Conservation (phyloP, 2,329 filamentous ascomycete species). For the Magnaporthiopsis poae region DNA sequence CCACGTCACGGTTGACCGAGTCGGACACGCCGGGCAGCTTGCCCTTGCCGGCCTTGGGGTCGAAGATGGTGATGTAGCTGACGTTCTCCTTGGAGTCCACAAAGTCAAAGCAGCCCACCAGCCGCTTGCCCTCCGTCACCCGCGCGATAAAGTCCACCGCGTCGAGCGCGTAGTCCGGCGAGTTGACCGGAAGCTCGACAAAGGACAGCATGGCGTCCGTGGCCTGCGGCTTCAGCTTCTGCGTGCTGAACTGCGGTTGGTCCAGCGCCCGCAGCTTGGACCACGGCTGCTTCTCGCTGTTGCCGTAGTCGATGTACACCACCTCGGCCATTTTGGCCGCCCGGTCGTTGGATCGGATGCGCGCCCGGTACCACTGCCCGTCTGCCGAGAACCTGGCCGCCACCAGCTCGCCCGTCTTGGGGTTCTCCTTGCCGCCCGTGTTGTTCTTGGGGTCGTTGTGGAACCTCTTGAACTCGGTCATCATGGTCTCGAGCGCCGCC, state of each 20-base stretch:
- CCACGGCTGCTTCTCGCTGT: constrained; percentile 83
- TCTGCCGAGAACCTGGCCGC: constrained; percentile 85
- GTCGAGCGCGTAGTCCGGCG: constrained; percentile 73
- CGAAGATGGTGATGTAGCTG: constrained; percentile 79
- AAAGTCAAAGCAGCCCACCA: constrained; percentile 86
- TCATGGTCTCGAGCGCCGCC: constrained; percentile 72
- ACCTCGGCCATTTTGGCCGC: constrained; percentile 81
- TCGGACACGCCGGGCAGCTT: constrained; percentile 43
- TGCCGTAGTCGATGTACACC: constrained; percentile 91
- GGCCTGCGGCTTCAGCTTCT: constrained; percentile 80
- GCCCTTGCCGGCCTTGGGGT: constrained; percentile 54
- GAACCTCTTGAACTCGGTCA: constrained; percentile 84
- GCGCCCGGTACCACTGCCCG: constrained; percentile 87
- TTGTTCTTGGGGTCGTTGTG: constrained; percentile 77
- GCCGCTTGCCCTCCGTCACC: constrained; percentile 60
- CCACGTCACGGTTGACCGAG: constrained; percentile 81
- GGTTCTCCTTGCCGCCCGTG: constrained; percentile 55
- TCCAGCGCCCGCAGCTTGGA: constrained; percentile 69
- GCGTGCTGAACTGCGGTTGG: constrained; percentile 65
- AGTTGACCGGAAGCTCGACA: constrained; percentile 68
- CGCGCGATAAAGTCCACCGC: constrained; percentile 67
- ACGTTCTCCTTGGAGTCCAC: constrained; percentile 68
- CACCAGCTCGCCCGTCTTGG: constrained; percentile 85
- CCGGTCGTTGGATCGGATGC: constrained; percentile 84
- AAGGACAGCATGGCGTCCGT: constrained; percentile 79